A percentile compares a stretch with the other conserved stretches of the same genome.
These are phyloP conservation scores for Candolleomyces eurysporus DNA, from an alignment of 768 basidiomycete species.

Conservation along the genomic window DNA sequence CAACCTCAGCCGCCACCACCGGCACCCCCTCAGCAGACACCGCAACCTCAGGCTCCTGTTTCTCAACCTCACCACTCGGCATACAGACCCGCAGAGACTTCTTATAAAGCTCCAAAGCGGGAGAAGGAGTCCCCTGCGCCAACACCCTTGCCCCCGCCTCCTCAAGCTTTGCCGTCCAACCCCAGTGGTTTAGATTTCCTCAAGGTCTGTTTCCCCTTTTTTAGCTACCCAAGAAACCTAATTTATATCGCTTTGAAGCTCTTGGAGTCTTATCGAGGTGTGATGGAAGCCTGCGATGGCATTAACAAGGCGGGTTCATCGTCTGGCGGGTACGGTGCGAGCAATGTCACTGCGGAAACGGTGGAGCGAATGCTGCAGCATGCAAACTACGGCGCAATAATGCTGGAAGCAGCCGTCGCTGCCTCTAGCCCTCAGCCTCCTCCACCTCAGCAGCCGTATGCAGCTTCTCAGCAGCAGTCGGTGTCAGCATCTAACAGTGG, in stretches of 20 bases:
- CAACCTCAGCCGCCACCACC: constrained; percentile 12
- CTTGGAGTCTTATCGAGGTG: constrained; percentile 26
- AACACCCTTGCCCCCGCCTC: constrained; percentile 7
- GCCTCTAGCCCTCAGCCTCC: constrained; percentile 11
- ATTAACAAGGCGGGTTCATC: constrained; percentile 9
- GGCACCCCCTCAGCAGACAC: constrained; percentile 10
- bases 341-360: constrained; percentile 24
- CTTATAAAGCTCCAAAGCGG: constrained; percentile 2
- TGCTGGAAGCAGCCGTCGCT: constrained; percentile 40
- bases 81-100: neutral
- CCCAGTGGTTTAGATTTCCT: constrained; percentile 24
- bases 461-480: too few species aligned
- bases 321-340: neutral
- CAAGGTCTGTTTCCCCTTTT: constrained; percentile 21
- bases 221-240: neutral
- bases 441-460: constrained; percentile 6
- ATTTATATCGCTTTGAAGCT: constrained; percentile 13
- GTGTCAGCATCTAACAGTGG: too few species aligned
- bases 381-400: constrained; percentile 40
- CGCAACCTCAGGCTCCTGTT: constrained; percentile 12
- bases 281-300: constrained; percentile 26
- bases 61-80: constrained; percentile 1
- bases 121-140: constrained; percentile 8
- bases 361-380: constrained; percentile 43
- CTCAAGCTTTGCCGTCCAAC: constrained; percentile 10